Evolutionary conservation across 2,329 filamentous ascomycete species (phyloP).

Genomic region (Aplosporella prunicola): DNA sequence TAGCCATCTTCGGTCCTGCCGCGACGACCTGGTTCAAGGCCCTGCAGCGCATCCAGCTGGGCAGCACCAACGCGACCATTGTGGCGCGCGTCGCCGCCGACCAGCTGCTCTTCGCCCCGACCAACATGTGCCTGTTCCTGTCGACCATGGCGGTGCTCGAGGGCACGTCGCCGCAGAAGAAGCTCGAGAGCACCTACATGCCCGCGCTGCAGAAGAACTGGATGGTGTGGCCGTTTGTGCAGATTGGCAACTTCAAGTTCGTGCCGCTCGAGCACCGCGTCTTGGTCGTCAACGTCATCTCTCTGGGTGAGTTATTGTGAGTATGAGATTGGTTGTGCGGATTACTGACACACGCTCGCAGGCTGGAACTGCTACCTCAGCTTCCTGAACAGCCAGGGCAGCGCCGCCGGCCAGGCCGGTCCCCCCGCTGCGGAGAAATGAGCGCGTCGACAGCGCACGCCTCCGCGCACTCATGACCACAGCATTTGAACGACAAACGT

Average conservation of each 20-base stretch:
- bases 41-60: constrained; percentile 57
- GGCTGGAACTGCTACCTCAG: constrained; percentile 37
- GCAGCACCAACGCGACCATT: constrained; percentile 59
- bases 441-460: too few species aligned
- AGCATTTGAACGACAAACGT: too few species aligned
- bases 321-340: constrained; percentile 5
- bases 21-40: constrained; percentile 81
- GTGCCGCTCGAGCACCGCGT: constrained; percentile 76
- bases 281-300: constrained; percentile 77
- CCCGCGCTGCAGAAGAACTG: constrained; percentile 73
- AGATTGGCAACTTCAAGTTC: constrained; percentile 78
- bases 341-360: constrained; percentile 7
- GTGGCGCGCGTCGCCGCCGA: constrained; percentile 66
- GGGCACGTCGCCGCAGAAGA: constrained; percentile 54
- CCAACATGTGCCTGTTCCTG: constrained; percentile 73
- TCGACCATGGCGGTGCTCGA: constrained; percentile 77
- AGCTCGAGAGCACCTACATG: constrained; percentile 61
- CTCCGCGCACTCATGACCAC: too few species aligned
- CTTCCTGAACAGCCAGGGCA: constrained; percentile 27
- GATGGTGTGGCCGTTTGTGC: constrained; percentile 78
- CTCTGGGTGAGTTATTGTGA: constrained; percentile 44
- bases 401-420: constrained; percentile 10
- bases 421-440: constrained; percentile 9
- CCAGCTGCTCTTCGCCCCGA: constrained; percentile 75
- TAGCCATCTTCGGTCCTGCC: constrained; percentile 75